These are phyloP conservation scores for Cytauxzoon felis DNA, from an alignment of 169 alveolate genomes.

Conservation along the genomic window DNA sequence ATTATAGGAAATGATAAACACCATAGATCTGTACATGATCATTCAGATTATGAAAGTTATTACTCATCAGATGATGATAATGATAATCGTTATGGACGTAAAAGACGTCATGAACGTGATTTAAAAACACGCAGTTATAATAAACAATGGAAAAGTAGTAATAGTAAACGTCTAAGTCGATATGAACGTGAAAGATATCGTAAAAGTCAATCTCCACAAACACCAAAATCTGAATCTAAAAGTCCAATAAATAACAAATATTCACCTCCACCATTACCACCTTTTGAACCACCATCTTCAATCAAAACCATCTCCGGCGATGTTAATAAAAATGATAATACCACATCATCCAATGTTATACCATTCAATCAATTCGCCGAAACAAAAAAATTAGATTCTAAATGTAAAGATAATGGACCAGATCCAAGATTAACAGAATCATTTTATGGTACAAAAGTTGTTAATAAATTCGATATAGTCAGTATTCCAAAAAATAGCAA, in stretches of 20 bases:
- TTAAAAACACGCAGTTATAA: neutral
- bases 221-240: constrained; percentile 44
- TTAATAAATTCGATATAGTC: constrained; percentile 32
- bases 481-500: constrained; percentile 15
- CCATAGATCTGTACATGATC: neutral
- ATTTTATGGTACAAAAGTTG: constrained; percentile 22
- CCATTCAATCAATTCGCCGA: constrained; percentile 7
- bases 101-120: neutral
- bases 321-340: neutral
- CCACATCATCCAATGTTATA: neutral
- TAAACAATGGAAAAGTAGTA: neutral
- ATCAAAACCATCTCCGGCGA: neutral
- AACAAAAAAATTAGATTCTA: constrained; percentile 3
- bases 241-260: constrained; percentile 22
- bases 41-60: neutral
- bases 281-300: constrained; percentile 10
- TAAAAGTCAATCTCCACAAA: constrained; percentile 44
- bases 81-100: neutral
- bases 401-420: constrained; percentile 11
- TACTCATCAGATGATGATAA: neutral
- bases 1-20: neutral
- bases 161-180: neutral
- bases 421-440: constrained; percentile 32
- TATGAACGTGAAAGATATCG: too few relatives aligned
- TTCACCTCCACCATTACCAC: constrained; percentile 58